These are phyloP conservation scores for Streptanthus diversifolius DNA, from an alignment of 345 rosid species.

Conservation along the genomic window DNA sequence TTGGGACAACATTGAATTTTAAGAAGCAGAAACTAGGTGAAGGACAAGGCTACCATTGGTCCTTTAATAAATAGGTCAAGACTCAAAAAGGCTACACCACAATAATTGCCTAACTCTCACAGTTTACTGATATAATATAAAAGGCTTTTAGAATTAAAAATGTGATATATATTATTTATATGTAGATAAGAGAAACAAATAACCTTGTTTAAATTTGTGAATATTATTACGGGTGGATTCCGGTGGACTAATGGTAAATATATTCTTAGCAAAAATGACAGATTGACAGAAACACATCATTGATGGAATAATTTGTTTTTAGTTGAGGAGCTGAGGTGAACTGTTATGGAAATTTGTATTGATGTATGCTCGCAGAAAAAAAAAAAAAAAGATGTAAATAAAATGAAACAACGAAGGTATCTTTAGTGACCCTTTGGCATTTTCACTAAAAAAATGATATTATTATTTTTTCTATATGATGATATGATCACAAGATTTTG, in stretches of 20 bases:
- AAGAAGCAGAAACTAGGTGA: constrained; percentile 5
- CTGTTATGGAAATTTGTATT: neutral
- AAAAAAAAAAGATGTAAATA: neutral
- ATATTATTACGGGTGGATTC: neutral
- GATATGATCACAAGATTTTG: neutral
- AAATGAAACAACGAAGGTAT: neutral
- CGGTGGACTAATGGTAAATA: neutral
- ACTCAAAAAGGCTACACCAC: constrained; percentile 22
- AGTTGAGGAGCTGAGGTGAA: neutral
- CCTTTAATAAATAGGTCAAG: constrained; percentile 20
- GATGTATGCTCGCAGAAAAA: neutral
- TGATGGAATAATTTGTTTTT: neutral
- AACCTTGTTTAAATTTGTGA: neutral
- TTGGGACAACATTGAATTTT: constrained; percentile 16
- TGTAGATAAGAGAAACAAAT: neutral
- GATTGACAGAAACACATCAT: neutral
- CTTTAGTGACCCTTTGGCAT: no score
- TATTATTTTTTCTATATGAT: neutral
- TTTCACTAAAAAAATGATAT: neutral
- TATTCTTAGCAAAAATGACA: neutral
- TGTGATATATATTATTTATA: neutral
- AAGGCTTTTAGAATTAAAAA: neutral
- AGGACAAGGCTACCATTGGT: constrained; percentile 28
- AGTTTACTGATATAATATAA: neutral
- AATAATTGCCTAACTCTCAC: neutral